phyloP scores from a whole-genome alignment of 371 early-diverging fungal species.

The Cokeromyces recurvatus region DNA sequence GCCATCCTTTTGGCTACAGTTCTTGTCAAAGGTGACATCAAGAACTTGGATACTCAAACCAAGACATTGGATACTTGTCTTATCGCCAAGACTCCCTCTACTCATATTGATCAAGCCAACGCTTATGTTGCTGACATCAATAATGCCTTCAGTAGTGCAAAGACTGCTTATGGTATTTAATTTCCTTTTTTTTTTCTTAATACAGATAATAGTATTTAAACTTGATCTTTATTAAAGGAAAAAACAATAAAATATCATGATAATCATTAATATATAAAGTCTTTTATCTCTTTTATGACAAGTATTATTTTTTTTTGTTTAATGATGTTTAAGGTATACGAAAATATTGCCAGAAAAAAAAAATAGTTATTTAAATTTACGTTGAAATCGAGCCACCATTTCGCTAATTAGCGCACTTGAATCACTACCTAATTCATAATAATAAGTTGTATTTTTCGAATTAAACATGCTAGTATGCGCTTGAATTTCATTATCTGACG shows the following conservation, averaged over 20 bases:
- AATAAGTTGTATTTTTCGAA: conserved; percentile 41
- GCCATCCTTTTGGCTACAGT: conserved; percentile 6
- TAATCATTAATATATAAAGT: no score
- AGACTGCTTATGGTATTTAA: conserved; percentile 14
- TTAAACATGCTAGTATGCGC: conserved; percentile 59
- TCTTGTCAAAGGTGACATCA: conserved; percentile 12
- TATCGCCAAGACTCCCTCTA: conserved; percentile 10
- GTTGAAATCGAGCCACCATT: conserved; percentile 38
- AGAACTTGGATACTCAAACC: conserved; percentile 5
- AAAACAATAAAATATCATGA: no score
- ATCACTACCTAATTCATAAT: conserved; percentile 48
- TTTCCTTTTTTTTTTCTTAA: no score
- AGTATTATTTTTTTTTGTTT: no score
- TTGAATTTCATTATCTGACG: conserved; percentile 32
- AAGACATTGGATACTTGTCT: conserved; percentile 15
- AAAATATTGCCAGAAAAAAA: no score
- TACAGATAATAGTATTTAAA: no score
- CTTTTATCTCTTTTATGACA: no score
- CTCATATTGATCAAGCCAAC: conserved; percentile 9
- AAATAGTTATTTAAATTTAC: no score
- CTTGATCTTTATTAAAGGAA: no score
- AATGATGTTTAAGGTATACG: no score
- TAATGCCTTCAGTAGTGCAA: conserved; percentile 13
- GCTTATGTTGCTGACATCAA: conserved; percentile 4
- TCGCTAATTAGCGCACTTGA: conserved; percentile 35